Evolutionary conservation across 768 basidiomycete species (phyloP).

Genomic region (Leccinum obscurum): DNA sequence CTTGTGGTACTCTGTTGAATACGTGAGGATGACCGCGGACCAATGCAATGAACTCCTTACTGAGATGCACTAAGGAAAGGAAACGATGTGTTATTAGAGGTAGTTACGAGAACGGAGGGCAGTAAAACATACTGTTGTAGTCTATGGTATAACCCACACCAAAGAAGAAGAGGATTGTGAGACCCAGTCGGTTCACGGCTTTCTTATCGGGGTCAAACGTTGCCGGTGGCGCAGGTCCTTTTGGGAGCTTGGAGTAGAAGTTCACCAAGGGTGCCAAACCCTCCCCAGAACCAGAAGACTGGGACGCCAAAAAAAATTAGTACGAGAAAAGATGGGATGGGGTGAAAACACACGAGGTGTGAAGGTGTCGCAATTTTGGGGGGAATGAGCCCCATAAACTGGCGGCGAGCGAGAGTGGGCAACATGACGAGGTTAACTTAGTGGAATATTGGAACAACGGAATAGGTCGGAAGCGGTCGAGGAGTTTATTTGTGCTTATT

Average conservation of each 20-base stretch:
- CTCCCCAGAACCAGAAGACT: constrained; percentile 82
- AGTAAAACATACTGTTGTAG: constrained; percentile 73
- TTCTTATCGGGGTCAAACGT: constrained; percentile 79
- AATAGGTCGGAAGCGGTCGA: constrained; percentile 18
- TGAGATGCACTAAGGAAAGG: constrained; percentile 69
- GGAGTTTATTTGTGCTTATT: constrained; percentile 18
- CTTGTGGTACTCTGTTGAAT: constrained; percentile 77
- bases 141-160: constrained; percentile 76
- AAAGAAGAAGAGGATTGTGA: constrained; percentile 62
- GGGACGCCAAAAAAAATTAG: constrained; percentile 18
- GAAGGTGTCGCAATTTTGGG: constrained; percentile 94
- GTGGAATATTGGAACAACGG: constrained; percentile 9
- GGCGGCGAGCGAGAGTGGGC: constrained; percentile 80
- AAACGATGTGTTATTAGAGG: constrained; percentile 11
- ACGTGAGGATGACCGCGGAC: constrained; percentile 23
- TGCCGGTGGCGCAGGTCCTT: constrained; percentile 69
- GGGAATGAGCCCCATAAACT: constrained; percentile 83
- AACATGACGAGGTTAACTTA: constrained; percentile 55
- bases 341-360: constrained; percentile 59
- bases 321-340: neutral
- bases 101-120: neutral
- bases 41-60: constrained; percentile 44
- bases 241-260: constrained; percentile 96
- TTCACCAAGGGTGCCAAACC: constrained; percentile 84
- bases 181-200: constrained; percentile 54